Evolutionary conservation across 208 protist species (phyloP).

Genomic region (Leishmania major): DNA sequence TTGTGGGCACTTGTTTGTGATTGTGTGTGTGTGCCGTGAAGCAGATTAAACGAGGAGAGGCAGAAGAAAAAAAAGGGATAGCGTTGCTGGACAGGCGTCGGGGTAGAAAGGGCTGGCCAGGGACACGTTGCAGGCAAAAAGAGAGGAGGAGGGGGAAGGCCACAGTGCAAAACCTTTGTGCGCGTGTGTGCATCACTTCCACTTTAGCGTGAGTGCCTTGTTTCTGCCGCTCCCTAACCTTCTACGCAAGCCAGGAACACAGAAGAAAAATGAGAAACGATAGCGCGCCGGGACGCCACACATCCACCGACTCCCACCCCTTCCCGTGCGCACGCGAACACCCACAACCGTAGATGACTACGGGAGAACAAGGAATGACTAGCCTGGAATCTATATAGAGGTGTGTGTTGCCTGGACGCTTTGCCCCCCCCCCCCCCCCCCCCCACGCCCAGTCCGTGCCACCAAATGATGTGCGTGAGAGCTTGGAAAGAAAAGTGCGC

Average conservation of each 20-base stretch:
- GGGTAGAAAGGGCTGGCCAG: background rate
- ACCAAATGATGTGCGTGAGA: background rate
- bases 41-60: background rate
- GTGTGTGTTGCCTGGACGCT: background rate
- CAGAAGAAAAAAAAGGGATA: background rate
- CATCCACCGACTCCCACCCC: background rate
- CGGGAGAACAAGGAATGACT: background rate
- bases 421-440: background rate
- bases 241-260: background rate
- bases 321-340: no score
- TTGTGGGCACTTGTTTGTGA: background rate
- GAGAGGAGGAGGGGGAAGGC: background rate
- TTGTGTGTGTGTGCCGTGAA: background rate
- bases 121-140: background rate
- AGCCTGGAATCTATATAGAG: background rate
- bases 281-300: background rate
- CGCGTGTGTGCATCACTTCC: background rate
- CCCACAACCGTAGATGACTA: background rate
- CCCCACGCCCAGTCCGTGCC: background rate
- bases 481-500: background rate
- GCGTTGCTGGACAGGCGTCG: background rate
- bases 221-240: background rate
- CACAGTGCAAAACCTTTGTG: background rate
- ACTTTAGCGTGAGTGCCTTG: background rate
- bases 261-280: background rate